Evolutionary conservation across 2,329 filamentous ascomycete genomes (phyloP), one percentile per base, ranked within the genome.

Genomic region (Paecilomyces sp.): DNA sequence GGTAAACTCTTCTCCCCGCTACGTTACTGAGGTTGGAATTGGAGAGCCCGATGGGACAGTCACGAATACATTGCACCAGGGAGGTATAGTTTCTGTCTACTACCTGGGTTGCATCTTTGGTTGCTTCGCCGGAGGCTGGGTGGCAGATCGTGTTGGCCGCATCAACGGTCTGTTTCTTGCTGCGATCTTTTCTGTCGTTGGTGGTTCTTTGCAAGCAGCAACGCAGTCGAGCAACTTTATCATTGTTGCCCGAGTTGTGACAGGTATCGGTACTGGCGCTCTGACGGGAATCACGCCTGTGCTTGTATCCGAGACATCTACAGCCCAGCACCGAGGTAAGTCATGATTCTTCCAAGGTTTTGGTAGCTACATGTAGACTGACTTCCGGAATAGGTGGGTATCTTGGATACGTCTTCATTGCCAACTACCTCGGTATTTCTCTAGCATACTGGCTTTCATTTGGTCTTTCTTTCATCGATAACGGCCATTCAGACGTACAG

Each of bases 81-180:
- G 81, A 7, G 81, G 81, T 41, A 77, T 83, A 54, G 79, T 81
- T 18, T 79, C 80, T n/a, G 73, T 81, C 1, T 83, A 83, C 64
- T 83, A 83, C 63, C 71, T 83, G 25, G 81, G 81, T 4, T 76
- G 74, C 18, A 80, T 82, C 59, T 77, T 79, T 57, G 80, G 79
- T 12, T 82, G 80, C 64, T 82, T 82, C 63, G 66, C 73, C 11
- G 80, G 80, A 11, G 80, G 75, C 8, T 79, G 78, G 76, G 67
- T 79, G 22, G 82, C 79, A n/a, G 82, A 84, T 64, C 75, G 74
- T 22, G 76, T 82, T 41, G 82, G 82, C n/a, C 79, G 82, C 31
- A 82, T 81, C 64, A 80, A 79, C 58, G 79, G 79, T 55, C 69
- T 83, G 51, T 74, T 82, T 57, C 68, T 79, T 30, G 80, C 80